Base-by-base conservation (phyloP, 2,329 filamentous ascomycete species). In the Penicillium sp. region DNA sequence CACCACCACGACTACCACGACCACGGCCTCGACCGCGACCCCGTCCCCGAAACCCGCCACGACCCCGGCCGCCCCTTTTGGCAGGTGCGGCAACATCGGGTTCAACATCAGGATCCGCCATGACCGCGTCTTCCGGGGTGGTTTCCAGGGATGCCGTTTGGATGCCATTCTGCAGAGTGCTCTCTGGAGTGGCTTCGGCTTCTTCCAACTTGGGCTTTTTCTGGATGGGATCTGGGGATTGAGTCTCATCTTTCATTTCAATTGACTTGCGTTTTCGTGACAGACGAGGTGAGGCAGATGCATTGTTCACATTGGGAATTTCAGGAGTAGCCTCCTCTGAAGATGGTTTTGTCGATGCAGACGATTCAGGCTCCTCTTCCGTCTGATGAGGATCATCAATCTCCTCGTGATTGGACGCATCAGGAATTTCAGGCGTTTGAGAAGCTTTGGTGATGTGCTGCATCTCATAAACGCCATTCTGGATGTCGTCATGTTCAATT, bases 131-230 rank as follows among this genome's bases (percentile, higher is more conserved):
- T 6, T 59, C 62, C 6, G 60, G 54, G 20, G 66, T 63, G 7
- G 66, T 59, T 46, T 58, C 59, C 46, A 15, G 11, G 56, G 54
- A 37, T 61, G 63, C 23, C 18, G 56, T 56, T 29, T 59, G 58
- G 11, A 47, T 58, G 31, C 63, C 64, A 54, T 67, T 64, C 29
- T 66, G 66, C 26, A 64, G n/a, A 18, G 58, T 56, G 37, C 58
- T 62, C 14, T 63, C 58, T 33, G 60, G 53, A n/a, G 55, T 62
- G n/a, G 55, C 42, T 41, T 66, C 66, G 8, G 18, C 60, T 7
- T 69, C 64, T 56, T 73, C 72, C 40, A 69, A 20, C 49, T 73
- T 74, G 7, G 59, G 55, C 44, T 68, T 73, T 55, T 73, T 73
- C 47, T 53, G 59, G 7, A 60, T 42, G 6, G 33, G n/a, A n/a